phyloP scores from a whole-genome alignment of 441 rosid genomes.

The Viola pubescens region DNA sequence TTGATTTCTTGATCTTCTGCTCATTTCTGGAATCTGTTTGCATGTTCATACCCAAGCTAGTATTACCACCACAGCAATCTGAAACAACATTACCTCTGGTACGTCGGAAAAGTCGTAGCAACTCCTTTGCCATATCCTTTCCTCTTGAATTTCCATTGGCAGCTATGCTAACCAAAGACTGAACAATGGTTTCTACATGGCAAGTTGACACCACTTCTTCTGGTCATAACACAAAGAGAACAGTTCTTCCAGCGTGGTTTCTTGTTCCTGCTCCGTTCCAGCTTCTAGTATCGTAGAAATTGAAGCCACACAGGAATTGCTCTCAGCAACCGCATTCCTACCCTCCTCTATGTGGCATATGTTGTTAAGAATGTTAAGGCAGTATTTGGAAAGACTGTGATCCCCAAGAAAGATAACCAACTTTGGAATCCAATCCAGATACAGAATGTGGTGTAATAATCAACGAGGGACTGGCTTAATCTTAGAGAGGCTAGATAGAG shows the following conservation, averaged over 20 bases:
- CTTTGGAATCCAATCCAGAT: constrained; percentile 26
- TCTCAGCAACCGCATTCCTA: constrained; percentile 20
- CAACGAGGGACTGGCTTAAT: too few species aligned
- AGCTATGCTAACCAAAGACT: constrained; percentile 8
- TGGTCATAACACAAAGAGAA: constrained; percentile 18
- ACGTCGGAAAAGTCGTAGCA: constrained; percentile 20
- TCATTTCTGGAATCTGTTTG: constrained; percentile 3
- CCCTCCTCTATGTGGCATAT: constrained; percentile 28
- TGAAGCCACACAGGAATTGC: constrained; percentile 12
- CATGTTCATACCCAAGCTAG: not conserved
- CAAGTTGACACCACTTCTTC: constrained; percentile 2
- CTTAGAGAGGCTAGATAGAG: too few species aligned
- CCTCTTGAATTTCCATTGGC: constrained; percentile 18
- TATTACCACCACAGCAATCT: not conserved
- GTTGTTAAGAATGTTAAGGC: constrained; percentile 21
- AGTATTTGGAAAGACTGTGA: constrained; percentile 19
- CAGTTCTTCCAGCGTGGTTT: constrained; percentile 18
- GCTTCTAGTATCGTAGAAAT: constrained; percentile 22
- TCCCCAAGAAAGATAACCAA: constrained; percentile 24
- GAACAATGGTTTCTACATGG: constrained; percentile 15
- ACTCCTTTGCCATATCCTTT: constrained; percentile 9
- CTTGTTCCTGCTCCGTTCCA: constrained; percentile 24
- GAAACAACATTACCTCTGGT: constrained; percentile 5
- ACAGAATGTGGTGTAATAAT: constrained; percentile 33
- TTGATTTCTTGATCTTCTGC: constrained; percentile 1